Base-by-base conservation (phyloP, 306 rosid genomes). In the Lupinus albus region DNA sequence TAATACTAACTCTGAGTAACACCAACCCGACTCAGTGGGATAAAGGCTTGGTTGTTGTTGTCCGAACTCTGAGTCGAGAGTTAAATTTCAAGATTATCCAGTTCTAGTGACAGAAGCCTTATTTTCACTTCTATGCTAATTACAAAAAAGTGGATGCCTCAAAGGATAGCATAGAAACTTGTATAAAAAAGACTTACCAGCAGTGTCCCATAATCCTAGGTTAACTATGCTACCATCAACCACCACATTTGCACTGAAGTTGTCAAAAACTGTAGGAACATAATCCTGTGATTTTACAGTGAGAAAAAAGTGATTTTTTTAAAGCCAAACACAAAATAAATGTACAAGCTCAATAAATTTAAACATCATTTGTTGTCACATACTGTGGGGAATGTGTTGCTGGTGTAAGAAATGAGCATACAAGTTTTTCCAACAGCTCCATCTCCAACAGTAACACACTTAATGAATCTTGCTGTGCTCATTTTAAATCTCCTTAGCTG, bases 401-500 rank as follows among this genome's bases (percentile, higher is more conserved):
- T 88, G 35, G 96, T 90, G 64, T 90, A 91, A 33, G 95, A 91
- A 48, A 88, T 91, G 33, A 91, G 96, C 97, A 88, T 87, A 70
- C 97, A 91, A 0, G 97, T 91, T 70, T 91, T 91, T 62, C 96
- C 97, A 20, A 91, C 96, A 41, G 96, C 97, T 61, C 96, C 96
- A 77, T 91, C 97, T 11, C 97, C 97, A 11, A 91, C 96, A 0
- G 96, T 91, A 18, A 88, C 96, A 75, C 96, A 91, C 82, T 91
- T 91, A 76, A 91, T 91, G 81, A 91, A 91, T 63, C 97, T 85
- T 41, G 94, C 89, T 4, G 97, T 88, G 80, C 87, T 88, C 97
- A 91, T 91, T 71, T 78, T 79, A 12, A 20, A 32, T 57, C 28
- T 33, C 66, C 56, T 55, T 57, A 11, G 2, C 39, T 39, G 15